phyloP scores from a whole-genome alignment of 768 basidiomycete genomes.

The Mycena filopes region DNA sequence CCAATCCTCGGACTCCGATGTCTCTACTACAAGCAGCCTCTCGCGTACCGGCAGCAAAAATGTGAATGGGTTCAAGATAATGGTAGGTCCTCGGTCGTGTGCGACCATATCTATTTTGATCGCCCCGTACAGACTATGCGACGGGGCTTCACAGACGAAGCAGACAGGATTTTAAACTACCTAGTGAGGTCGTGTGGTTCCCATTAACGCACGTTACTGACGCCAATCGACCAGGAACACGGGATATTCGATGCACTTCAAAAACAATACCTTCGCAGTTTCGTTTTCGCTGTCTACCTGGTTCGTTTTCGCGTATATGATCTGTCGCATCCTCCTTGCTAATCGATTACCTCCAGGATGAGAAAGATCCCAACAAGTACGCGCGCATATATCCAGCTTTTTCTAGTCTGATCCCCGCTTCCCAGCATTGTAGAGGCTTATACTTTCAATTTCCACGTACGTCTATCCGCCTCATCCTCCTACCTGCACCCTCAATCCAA shows the following conservation, averaged over 20 bases:
- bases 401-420: slow-evolving; percentile 8
- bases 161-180: slow-evolving; percentile 84
- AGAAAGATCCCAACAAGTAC: slow-evolving; percentile 86
- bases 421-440: slow-evolving; percentile 87
- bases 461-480: slow-evolving; percentile 15
- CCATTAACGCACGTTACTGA: not conserved
- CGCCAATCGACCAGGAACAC: slow-evolving; percentile 64
- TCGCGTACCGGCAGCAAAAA: slow-evolving; percentile 46
- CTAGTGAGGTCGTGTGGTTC: slow-evolving; percentile 59
- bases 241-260: slow-evolving; percentile 90
- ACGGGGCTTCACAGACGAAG: slow-evolving; percentile 84
- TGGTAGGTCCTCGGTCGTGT: slow-evolving; percentile 46
- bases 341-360: slow-evolving; percentile 62
- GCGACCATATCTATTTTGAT: not conserved
- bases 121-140: slow-evolving; percentile 60
- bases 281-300: slow-evolving; percentile 87
- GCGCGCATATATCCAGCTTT: slow-evolving; percentile 44
- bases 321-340: slow-evolving; percentile 8
- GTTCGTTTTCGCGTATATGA: slow-evolving; percentile 51
- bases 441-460: slow-evolving; percentile 85
- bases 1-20: slow-evolving; percentile 45
- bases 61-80: slow-evolving; percentile 77
- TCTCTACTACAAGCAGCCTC: slow-evolving; percentile 49
- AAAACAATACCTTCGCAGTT: slow-evolving; percentile 85
- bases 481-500: not conserved